Evolutionary conservation across 2,329 filamentous ascomycete genomes (phyloP), one percentile per base, ranked within the genome.

Genomic region (Alternaria postmessia): DNA sequence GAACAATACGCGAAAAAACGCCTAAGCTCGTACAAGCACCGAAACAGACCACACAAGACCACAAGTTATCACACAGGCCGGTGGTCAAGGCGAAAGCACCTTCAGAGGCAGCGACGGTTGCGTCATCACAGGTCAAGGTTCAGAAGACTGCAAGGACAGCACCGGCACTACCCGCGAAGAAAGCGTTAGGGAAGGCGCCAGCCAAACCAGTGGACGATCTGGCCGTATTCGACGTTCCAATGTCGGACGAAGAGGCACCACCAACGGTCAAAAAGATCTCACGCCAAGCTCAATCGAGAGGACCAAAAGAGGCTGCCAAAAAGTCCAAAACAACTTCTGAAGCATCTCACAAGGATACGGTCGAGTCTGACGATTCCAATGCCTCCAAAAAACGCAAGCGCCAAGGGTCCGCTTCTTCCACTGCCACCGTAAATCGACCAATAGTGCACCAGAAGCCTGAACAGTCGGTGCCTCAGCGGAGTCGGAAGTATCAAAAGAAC

Each of bases 351-450:
- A 68, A 63, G 28, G 51, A 57, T 2, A 59, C 54, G 2, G 52
- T 49, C 0, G 71, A 73, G 8, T 73, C 75, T 2, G 74, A 74
- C 51, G 67, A 71, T n/a, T 75, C 75, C 7, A 71, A 66, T 41
- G 56, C 65, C 24, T 68, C 69, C 16, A 72, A 69, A 34, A 77
- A 75, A 59, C 71, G 76, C 18, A 78, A 77, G 59, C 65, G 75
- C 42, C 63, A 64, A 30, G 67, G 58, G 4, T 72, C 71, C 11
- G 56, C 65, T 5, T 67, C 65, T 16, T 69, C 68, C 18, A 53
- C 61, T 12, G 36, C 42, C 26, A 51, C 57, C 20, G 54, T 61
- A 14, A 42, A 53, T n/a, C 70, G 65, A 44, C 22, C 58, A 28
- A 12, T n/a, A 2, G 6, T 41, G 28, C 64, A 57, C 16, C 59